Conservation (phyloP, 2,329 filamentous ascomycete species). For the Cladosporium colombiae region DNA sequence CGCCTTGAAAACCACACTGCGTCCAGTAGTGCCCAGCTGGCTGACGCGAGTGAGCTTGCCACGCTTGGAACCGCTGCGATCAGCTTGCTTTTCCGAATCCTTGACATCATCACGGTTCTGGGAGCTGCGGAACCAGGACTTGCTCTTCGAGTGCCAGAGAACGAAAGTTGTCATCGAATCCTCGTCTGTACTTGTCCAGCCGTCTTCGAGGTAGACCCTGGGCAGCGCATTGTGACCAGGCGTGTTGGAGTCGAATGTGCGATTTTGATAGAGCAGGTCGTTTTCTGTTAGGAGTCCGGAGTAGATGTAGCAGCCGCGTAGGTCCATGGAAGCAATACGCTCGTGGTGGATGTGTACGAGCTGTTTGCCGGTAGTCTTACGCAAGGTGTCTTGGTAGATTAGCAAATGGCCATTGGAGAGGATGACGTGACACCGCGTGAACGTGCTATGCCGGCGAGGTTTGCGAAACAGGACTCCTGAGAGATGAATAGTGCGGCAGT, state of each 20-base stretch:
- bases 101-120: slow-evolving; percentile 36
- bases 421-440: slow-evolving; percentile 61
- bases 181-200: slow-evolving; percentile 63
- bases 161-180: slow-evolving; percentile 68
- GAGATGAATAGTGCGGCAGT: slow-evolving; percentile 63
- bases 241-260: slow-evolving; percentile 63
- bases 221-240: slow-evolving; percentile 62
- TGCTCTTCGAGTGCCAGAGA: slow-evolving; percentile 63
- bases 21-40: slow-evolving; percentile 60
- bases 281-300: slow-evolving; percentile 62
- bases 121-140: slow-evolving; percentile 54
- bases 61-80: slow-evolving; percentile 16
- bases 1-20: slow-evolving; percentile 66
- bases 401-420: slow-evolving; percentile 62
- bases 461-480: slow-evolving; percentile 65
- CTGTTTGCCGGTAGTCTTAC: slow-evolving; percentile 56
- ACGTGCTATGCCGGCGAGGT: slow-evolving; percentile 62
- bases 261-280: slow-evolving; percentile 64
- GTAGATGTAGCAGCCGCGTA: slow-evolving; percentile 67
- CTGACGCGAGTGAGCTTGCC: slow-evolving; percentile 59
- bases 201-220: slow-evolving; percentile 60
- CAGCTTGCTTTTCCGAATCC: slow-evolving; percentile 19
- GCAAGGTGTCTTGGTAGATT: slow-evolving; percentile 62
- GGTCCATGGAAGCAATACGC: slow-evolving; percentile 58
- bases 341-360: slow-evolving; percentile 63